phyloP scores from a whole-genome alignment of 768 basidiomycete species.

The Suillus plorans region DNA sequence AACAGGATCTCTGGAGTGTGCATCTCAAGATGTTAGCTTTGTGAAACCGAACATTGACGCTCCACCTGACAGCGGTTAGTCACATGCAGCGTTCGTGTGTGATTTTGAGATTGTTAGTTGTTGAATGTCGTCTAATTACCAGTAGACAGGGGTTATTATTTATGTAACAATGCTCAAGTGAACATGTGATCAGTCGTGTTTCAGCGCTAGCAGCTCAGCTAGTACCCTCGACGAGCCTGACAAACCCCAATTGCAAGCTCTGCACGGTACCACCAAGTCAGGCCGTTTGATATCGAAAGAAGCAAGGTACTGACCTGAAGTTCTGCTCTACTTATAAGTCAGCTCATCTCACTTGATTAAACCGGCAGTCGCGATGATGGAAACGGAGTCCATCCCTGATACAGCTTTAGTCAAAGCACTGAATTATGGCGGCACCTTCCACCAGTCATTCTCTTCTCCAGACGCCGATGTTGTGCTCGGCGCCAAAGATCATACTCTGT shows the following conservation, averaged over 20 bases:
- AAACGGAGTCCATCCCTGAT: background rate
- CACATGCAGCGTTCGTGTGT: no score
- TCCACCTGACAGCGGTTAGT: no score
- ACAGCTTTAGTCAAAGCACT: background rate
- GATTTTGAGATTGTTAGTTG: no score
- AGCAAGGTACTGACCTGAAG: background rate
- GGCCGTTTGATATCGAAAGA: background rate
- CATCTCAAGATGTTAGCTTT: background rate
- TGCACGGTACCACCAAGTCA: background rate
- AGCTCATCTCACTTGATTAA: background rate
- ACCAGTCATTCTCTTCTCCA: conserved; percentile 49
- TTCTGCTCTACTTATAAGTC: background rate
- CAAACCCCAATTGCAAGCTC: background rate
- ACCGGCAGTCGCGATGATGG: conserved; percentile 13
- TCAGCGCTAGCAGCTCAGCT: no score
- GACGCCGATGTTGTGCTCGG: conserved; percentile 61
- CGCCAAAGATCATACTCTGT: conserved; percentile 50
- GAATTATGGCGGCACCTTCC: conserved; percentile 16
- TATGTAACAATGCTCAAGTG: background rate
- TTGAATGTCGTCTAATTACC: no score
- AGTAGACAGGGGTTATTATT: background rate
- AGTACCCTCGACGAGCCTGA: background rate
- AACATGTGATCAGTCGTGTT: background rate
- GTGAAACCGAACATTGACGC: background rate
- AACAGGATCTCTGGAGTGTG: background rate